These are phyloP conservation scores for Retiboletus fuscus DNA, from an alignment of 1,284 basidiomycete genomes.

Conservation along the genomic window DNA sequence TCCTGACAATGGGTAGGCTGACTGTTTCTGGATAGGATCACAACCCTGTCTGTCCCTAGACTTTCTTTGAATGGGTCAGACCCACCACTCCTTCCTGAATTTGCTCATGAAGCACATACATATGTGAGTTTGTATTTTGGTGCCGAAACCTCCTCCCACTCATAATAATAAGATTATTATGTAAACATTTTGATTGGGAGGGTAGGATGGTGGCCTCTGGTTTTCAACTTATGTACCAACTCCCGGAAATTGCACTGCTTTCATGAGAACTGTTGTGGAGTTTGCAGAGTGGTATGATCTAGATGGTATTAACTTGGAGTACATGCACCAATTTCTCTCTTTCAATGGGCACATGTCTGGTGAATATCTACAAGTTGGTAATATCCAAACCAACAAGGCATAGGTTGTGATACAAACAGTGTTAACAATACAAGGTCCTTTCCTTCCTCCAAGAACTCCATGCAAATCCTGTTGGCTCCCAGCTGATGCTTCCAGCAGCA, in stretches of 20 bases:
- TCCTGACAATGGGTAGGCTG: no score
- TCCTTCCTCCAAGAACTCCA: slow-evolving; percentile 59
- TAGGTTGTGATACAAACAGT: slow-evolving; percentile 57
- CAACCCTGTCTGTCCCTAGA: background rate
- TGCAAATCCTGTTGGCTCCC: slow-evolving; percentile 47
- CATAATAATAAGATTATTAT: background rate
- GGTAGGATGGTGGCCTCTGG: slow-evolving; percentile 79
- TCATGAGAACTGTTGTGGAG: slow-evolving; percentile 54
- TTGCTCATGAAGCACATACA: background rate
- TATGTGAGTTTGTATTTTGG: background rate
- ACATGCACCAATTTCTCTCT: background rate
- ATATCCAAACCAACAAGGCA: slow-evolving; percentile 63
- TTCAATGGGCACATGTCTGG: background rate
- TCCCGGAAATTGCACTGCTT: slow-evolving; percentile 66
- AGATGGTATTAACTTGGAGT: slow-evolving; percentile 37
- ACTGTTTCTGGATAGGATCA: background rate
- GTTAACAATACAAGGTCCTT: slow-evolving; percentile 55
- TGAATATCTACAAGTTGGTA: slow-evolving; percentile 52
- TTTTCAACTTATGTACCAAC: slow-evolving; percentile 75
- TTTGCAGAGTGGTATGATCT: slow-evolving; percentile 66
- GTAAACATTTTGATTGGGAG: slow-evolving; percentile 78
- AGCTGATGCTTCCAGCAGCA: slow-evolving; percentile 55
- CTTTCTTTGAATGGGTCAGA: background rate
- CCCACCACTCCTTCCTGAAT: background rate
- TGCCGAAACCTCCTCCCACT: background rate